phyloP scores from a whole-genome alignment of 176 grass and related monocot species.

The Juncus effusus region DNA sequence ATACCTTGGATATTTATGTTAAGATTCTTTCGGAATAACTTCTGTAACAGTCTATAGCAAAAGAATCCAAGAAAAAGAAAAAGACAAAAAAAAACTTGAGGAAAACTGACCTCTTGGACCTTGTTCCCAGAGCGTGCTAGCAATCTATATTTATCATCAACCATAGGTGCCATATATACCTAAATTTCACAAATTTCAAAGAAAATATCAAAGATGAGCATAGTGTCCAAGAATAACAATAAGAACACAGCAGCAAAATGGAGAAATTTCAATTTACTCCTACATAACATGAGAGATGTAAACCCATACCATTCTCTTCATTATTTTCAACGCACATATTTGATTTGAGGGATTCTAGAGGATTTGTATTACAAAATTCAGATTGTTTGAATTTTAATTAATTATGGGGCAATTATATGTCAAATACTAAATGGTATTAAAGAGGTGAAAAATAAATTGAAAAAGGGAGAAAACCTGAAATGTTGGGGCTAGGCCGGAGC shows the following conservation, averaged over 20 bases:
- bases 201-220: background rate
- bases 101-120: constrained; percentile 69
- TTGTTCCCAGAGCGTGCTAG: constrained; percentile 81
- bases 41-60: no score
- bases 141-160: constrained; percentile 74
- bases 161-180: constrained; percentile 89
- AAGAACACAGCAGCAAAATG: background rate
- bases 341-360: no score
- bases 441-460: background rate
- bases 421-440: background rate
- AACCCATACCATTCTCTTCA: background rate
- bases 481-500: constrained; percentile 76
- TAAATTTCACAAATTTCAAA: constrained; percentile 28
- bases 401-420: background rate
- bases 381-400: background rate
- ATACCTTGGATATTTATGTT: no score
- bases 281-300: background rate
- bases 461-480: constrained; percentile 53
- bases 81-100: background rate
- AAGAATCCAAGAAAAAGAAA: no score
- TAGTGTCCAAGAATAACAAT: background rate
- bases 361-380: no score
- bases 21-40: no score
- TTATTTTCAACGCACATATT: no score
- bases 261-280: background rate